Base-by-base conservation (phyloP, 192 early-diverging fungal genomes). In the Backusella tuberculispora region DNA sequence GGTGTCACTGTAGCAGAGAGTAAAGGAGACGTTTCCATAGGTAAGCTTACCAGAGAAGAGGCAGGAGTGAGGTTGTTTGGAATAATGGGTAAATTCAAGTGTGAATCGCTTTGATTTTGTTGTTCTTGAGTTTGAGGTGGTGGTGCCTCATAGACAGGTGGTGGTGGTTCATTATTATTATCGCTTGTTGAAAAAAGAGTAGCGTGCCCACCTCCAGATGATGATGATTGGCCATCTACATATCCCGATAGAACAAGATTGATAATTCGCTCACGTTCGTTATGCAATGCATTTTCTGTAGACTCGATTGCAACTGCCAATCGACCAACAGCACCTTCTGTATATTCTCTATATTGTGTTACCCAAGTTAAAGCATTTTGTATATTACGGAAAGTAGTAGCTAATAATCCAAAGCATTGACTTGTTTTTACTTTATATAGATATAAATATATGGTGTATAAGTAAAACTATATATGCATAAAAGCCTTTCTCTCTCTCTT, bases 111-210 rank as follows among this genome's bases (percentile, higher is more conserved):
- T 9, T 60, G 12, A 29, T 60, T 13, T 9, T 60, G 12, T 14
- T 46, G 45, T 12, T 46, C 66, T 19, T 40, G 66, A 10, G n/a
- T n/a, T n/a, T n/a, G n/a, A n/a, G n/a, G n/a, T n/a, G 29, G 29
- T 34, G 76, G 76, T 42, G 76, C 63, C 66, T 77, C 76, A 63
- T 77, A 77, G 4, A 77, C 63, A 63, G 76, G 76, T 13, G 76
- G 76, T 26, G 76, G 69, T 9, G 41, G 19, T 7, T 66, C 69
- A 12, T 75, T 44, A 2, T 34, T 34, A 34, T 34, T 34, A 14
- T 44, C 60, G 37, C 44, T 40, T 6, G 24, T 34, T 1, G 40
- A 12, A 46, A 3, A 21, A 2, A 60, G 41, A 0, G 41, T 12
- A 14, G 17, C 13, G 9, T 24, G 26, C 14, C 19, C 15, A 10